Conservation (phyloP, 2,329 filamentous ascomycete species). For the Moelleriella libera region DNA sequence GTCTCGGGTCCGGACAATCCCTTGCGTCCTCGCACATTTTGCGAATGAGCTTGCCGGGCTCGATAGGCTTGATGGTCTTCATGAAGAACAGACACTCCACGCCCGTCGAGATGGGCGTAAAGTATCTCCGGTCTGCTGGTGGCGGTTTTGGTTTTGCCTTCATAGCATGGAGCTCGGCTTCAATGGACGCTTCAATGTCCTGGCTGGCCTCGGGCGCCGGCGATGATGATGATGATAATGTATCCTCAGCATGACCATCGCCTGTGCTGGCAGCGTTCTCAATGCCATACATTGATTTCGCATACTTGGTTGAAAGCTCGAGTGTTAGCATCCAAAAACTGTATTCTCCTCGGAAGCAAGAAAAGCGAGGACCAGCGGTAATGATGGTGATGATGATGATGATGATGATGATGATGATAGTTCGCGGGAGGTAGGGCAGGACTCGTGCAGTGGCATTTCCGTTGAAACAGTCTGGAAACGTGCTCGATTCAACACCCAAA, state of each 20-base stretch:
- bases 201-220: constrained; percentile 10
- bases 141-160: constrained; percentile 24
- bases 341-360: background rate
- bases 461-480: no score
- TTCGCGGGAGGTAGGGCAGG: no score
- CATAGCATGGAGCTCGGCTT: constrained; percentile 55
- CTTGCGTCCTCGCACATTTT: constrained; percentile 41
- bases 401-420: no score
- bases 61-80: constrained; percentile 38
- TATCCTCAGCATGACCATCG: constrained; percentile 10
- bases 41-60: constrained; percentile 38
- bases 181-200: constrained; percentile 63
- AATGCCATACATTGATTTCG: constrained; percentile 44
- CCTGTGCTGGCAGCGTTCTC: constrained; percentile 23
- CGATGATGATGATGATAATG: background rate
- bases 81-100: constrained; percentile 53
- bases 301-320: constrained; percentile 35
- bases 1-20: constrained; percentile 22
- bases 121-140: constrained; percentile 27
- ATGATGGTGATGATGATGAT: no score
- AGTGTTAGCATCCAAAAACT: background rate
- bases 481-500: background rate
- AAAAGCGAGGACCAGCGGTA: background rate
- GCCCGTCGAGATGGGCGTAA: constrained; percentile 37
- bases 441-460: no score